Evolutionary conservation across 108 stramenopile genomes (phyloP).

Genomic region (Cyclotella atomus): DNA sequence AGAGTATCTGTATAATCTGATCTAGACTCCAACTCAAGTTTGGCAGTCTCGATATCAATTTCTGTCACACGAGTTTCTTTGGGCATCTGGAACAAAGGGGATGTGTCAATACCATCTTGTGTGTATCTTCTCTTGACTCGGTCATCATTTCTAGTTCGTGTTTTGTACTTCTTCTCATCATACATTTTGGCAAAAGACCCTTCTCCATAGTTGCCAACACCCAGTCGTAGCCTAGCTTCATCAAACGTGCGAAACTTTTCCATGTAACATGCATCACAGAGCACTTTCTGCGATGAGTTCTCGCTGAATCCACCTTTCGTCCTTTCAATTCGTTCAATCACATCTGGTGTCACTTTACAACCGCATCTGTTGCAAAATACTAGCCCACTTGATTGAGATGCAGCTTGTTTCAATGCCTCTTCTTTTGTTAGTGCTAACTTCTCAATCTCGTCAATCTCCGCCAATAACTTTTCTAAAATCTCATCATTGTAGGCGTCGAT

Average conservation of each 20-base stretch:
- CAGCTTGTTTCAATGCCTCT: slow-evolving; percentile 28
- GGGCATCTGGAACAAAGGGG: neutral
- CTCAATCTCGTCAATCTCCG: slow-evolving; percentile 42
- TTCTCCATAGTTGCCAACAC: neutral
- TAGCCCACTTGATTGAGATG: neutral
- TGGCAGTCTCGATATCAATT: neutral
- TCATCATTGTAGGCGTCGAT: slow-evolving; percentile 30
- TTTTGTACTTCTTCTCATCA: neutral
- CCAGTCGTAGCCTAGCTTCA: slow-evolving; percentile 30
- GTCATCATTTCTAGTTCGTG: neutral
- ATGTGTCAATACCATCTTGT: neutral
- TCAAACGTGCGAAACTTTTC: slow-evolving; percentile 16
- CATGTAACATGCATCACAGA: slow-evolving; percentile 40
- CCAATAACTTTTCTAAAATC: slow-evolving; percentile 25
- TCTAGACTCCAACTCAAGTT: neutral
- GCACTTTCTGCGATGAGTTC: neutral
- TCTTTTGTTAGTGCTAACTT: slow-evolving; percentile 33
- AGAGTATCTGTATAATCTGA: neutral
- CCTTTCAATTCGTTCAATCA: slow-evolving; percentile 17
- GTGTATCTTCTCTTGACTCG: neutral
- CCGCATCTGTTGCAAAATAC: slow-evolving; percentile 34
- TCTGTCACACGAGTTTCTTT: neutral
- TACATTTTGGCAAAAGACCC: neutral
- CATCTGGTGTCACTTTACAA: slow-evolving; percentile 28
- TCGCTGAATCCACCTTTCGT: neutral